Evolutionary conservation across 306 rosid species (phyloP), one percentile per base, ranked within the genome.

Genomic region (Abrus precatorius): DNA sequence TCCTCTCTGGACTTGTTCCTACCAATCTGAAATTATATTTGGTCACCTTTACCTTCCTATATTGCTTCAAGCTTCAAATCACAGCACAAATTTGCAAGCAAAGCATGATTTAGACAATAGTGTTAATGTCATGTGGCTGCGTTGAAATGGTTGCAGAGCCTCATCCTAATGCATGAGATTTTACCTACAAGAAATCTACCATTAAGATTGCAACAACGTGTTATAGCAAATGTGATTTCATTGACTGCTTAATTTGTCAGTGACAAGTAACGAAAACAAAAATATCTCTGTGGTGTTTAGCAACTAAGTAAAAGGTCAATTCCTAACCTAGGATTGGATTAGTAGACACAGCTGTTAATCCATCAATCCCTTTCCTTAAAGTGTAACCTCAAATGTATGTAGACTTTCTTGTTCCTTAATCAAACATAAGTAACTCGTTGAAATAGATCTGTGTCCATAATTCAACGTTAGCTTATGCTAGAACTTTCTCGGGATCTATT

Each of bases 1-100:
- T 86, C 95, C 90, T 84, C 88, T 78, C 91, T 91, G 93, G 93
- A 87, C 40, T 75, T 80, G 87, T 72, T 85, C 83, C 86, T 81
- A 82, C 89, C 81, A 79, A 69, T 81, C 76, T 64, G 71, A 81
- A 72, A 78, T 83, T 75, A 79, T 79, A 77, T 84, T 54, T 68
- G 77, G 69, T 74, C 44, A 71, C 66, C 77, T 79, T 73, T 79
- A 76, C 84, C 86, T 73, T 82, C 85, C 80, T n/a, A 45, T 77
- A 75, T 81, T 85, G 84, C 90, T 85, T 88, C 80, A 90, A 81
- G 56, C 81, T 76, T 84, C 81, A 89, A 82, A 77, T 71, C 41
- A 57, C 61, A 54, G 73, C 75, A 82, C 60, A 70, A 81, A 54
- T 87, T 74, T 78, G 77, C 87, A 83, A 87, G 87, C 87, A 86